Base-by-base conservation (phyloP, 2,329 filamentous ascomycete genomes). In the Albifimbria verrucaria region DNA sequence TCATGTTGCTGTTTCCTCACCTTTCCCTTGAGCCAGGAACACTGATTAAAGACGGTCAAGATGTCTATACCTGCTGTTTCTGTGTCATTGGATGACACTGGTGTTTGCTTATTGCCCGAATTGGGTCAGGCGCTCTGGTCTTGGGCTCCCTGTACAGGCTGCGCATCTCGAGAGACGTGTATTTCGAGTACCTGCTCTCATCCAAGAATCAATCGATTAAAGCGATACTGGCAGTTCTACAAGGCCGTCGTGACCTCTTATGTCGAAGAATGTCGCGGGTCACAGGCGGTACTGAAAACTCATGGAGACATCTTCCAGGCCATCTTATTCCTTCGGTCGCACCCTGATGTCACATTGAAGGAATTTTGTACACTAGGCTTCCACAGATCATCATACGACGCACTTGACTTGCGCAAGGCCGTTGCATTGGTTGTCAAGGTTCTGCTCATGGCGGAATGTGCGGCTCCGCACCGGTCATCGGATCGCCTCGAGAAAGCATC, bases 221-320 rank as follows among this genome's bases (percentile, higher is more conserved):
- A 48, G 6, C 46, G 50, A 26, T 55, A 55, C 46, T 21, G 48
- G 15, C 39, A 50, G 18, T 55, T 48, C 23, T 50, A 44, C 23
- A 42, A 47, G 23, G 50, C 53, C 18, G 50, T 45, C 24, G 18
- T 36, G 7, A 45, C 23, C 18, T 25, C 41, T 21, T 51, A 51
- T 46, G 5, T 46, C 12, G 49, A 51, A 42, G 47, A 23, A 52
- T 20, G 45, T 28, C 46, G 28, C 21, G 44, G 21, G 22, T 9
- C 21, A 23, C 18, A 32, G 20, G 24, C 20, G 44, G 45, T 22
- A 45, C 22, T 47, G 39, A 22, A 41, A 18, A 46, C 41, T 36
- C 42, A 42, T 46, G 41, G 44, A 22, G 49, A 51, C n/a, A 23
- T 51, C 9, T 51, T 49, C 39, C 44, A 23, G n/a, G 22, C 28